phyloP scores from a whole-genome alignment of 768 basidiomycete genomes.

The Calocera cornea region DNA sequence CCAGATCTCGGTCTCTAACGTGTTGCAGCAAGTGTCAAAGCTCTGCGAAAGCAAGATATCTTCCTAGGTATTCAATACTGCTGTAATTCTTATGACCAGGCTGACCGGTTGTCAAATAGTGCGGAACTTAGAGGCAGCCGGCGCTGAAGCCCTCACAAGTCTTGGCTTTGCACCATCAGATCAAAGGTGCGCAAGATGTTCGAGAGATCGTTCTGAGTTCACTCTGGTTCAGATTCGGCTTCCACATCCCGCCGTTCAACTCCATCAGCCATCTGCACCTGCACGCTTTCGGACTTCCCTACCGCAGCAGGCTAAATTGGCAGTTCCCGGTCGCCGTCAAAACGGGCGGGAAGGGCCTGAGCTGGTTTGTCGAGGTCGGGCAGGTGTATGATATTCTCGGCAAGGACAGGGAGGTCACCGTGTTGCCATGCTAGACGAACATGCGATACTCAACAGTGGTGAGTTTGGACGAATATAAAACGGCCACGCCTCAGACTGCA shows the following conservation, averaged over 20 bases:
- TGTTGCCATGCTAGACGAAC: constrained; percentile 33
- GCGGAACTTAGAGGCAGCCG: constrained; percentile 36
- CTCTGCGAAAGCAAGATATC: constrained; percentile 33
- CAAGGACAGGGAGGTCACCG: constrained; percentile 35
- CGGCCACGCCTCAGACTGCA: too few species aligned
- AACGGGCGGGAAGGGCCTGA: constrained; percentile 40
- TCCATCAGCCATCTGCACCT: constrained; percentile 61
- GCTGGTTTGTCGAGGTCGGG: constrained; percentile 55
- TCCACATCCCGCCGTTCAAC: constrained; percentile 69
- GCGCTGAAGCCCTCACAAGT: constrained; percentile 38
- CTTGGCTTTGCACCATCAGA: constrained; percentile 27
- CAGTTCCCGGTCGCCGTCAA: constrained; percentile 37
- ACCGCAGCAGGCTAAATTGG: constrained; percentile 29
- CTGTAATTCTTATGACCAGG: too few species aligned
- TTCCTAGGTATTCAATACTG: constrained; percentile 32
- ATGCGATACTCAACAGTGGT: too few species aligned
- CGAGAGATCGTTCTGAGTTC: neutral
- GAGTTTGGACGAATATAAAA: too few species aligned
- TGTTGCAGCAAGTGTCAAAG: constrained; percentile 40
- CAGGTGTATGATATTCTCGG: constrained; percentile 52
- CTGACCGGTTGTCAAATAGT: too few species aligned
- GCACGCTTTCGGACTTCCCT: constrained; percentile 59
- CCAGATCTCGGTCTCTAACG: neutral
- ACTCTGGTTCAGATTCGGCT: constrained; percentile 45
- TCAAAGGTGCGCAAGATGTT: constrained; percentile 35